Evolutionary conservation across 106 monocot species (phyloP), one percentile per base, ranked within the genome.

Genomic region (Vanilla planifolia): DNA sequence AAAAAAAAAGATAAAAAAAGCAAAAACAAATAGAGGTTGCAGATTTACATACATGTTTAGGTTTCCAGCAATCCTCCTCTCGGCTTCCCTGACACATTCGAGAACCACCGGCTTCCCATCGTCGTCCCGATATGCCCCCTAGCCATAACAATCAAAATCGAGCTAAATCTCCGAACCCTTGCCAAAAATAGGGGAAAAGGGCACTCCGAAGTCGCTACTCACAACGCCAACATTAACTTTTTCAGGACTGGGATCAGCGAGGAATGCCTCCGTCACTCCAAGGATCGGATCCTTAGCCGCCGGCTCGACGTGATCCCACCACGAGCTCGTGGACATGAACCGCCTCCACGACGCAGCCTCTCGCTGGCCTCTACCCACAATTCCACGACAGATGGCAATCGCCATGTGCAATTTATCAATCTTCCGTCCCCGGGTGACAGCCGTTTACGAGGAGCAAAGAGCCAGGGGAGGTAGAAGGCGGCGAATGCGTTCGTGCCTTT

Each of bases 81-180:
- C 98, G 26, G 98, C 98, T 69, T 99, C 80, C 51, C 88, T 71
- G 9, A 92, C 98, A 48, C 98, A 99, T 1, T 92, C 82, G 1
- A 99, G 84, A 52, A 99, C 98, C 64, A 92, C 92, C 30, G 98
- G 92, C 75, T 99, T 92, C 66, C 98, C 92, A 58, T 92, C 67
- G 62, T 99, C 92, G 67, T 99, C 98, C 1, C 98, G 76, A 69
- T 99, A 99, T 71, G 98, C 98, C 62, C 98, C 98, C 98, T 98
- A 69, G 6, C 10, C 26, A 46, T 11, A 5, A 35, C 59, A 32
- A 70, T 26, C 34, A 26, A 46, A 32, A 70, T 22, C 22, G 11
- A 32, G 21, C 14, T 9, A 69, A 48, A 16, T 20, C 11, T 0
- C 24, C 0, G 4, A 50, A 52, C 52, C 52, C 52, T 52, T 28